Base-by-base conservation (phyloP, 2,329 filamentous ascomycete species). In the Emmonsiellopsis sp. region DNA sequence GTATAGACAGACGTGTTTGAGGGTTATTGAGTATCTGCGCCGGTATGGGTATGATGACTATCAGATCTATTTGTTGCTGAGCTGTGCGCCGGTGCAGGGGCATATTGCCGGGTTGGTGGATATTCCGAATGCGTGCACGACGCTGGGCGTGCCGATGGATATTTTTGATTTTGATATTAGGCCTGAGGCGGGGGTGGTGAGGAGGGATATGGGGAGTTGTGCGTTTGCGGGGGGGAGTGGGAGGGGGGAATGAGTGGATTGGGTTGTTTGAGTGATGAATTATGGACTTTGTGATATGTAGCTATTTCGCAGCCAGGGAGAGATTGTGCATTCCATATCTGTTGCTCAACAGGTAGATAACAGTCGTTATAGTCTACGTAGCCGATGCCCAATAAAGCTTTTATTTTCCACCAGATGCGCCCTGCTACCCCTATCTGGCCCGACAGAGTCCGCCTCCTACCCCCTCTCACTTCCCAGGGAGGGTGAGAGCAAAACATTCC, bases 91-190 rank as follows among this genome's bases (percentile, higher is more conserved):
- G 0, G 80, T 95, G 5, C 87, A 94, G 68, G 91, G 91, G 0
- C 88, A 94, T 64, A 81, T 95, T 50, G 91, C 89, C 1, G 90
- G 91, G 0, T 86, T 95, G 53, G 90, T 95, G 7, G 89, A 95
- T 68, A 88, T 95, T 48, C 90, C 90, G 0, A 95, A 95, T 65
- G 88, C 87, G 0, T 95, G 91, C 65, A 95, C 90, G 3, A 95
- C 91, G 0, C 74, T 95, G 55, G 90, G 89, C 0, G 66, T 95
- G 52, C 91, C 91, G 1, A 88, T 95, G 77, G 91, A 95, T 71
- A 94, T 96, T 51, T 96, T 96, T 63, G 88, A 93, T 64, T 95
- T 96, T 69, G 90, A 95, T 66, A 92, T 95, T 60, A 81, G 83
- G 46, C 88, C 89, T 0, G 77, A 78, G 53, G 76, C 75, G 5